phyloP scores from a whole-genome alignment of 352 stramenopile species.

The Pythium aquatile region DNA sequence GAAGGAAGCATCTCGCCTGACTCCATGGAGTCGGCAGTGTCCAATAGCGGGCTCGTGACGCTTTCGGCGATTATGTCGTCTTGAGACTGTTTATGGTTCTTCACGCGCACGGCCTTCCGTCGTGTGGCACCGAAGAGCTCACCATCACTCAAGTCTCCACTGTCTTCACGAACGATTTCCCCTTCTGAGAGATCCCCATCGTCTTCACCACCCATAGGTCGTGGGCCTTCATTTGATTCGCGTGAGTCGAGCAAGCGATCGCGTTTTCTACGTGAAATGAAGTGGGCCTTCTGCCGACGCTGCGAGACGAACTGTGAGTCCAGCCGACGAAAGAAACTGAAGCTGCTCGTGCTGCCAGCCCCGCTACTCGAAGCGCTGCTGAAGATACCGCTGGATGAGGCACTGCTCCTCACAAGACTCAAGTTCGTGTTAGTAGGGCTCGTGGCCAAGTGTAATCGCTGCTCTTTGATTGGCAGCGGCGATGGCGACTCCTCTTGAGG shows the following conservation, averaged over 20 bases:
- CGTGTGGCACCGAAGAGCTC: constrained; percentile 48
- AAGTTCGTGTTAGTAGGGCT: background rate
- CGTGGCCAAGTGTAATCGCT: background rate
- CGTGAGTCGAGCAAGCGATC: background rate
- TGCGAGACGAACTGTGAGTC: background rate
- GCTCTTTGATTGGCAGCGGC: constrained; percentile 6
- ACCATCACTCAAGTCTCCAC: constrained; percentile 57
- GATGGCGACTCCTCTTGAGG: background rate
- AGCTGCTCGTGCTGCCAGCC: constrained; percentile 7
- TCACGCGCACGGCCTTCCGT: constrained; percentile 27
- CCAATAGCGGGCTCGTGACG: background rate
- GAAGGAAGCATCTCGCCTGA: constrained; percentile 49
- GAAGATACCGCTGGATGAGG: constrained; percentile 12
- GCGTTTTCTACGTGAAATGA: background rate
- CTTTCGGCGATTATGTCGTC: constrained; percentile 4
- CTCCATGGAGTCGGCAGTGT: constrained; percentile 38
- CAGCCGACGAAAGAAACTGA: constrained; percentile 18
- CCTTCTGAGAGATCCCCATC: constrained; percentile 28
- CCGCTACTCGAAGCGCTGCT: constrained; percentile 17
- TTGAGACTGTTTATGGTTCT: constrained; percentile 22
- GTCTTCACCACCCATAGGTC: background rate
- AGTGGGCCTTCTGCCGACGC: background rate
- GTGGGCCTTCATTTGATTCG: background rate
- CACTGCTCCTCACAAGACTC: background rate
- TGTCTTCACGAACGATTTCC: constrained; percentile 22